These are phyloP conservation scores for Lodderomyces theae DNA, from an alignment of 1,139 yeast species.

Conservation along the genomic window DNA sequence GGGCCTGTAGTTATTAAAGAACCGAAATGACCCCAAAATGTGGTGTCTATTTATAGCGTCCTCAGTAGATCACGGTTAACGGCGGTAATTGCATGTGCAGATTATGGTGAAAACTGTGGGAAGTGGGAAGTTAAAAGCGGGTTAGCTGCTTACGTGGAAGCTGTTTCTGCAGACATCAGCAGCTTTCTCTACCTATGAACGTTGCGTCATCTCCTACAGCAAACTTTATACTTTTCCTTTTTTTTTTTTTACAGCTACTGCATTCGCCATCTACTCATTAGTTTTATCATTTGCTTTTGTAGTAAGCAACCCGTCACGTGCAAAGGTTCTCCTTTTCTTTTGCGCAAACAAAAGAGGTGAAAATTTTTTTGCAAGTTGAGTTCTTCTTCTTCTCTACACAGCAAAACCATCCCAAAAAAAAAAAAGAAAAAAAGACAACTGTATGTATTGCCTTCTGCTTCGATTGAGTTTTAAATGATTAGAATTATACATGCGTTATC, in stretches of 20 bases:
- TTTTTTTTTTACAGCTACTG: no score
- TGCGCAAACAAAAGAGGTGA: background rate
- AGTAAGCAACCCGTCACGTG: slow-evolving; percentile 1
- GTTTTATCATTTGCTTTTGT: no score
- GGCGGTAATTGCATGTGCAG: background rate
- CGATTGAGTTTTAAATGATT: slow-evolving; percentile 18
- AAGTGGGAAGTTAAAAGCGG: no score
- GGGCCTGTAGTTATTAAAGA: background rate
- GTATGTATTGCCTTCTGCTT: background rate
- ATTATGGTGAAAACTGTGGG: no score
- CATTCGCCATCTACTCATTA: no score
- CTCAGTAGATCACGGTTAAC: background rate
- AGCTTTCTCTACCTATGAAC: no score
- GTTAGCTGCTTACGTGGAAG: no score
- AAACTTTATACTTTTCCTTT: no score
- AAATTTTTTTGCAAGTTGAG: background rate
- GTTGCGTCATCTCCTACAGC: no score
- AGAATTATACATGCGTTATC: slow-evolving; percentile 39
- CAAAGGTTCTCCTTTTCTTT: no score
- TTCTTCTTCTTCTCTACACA: background rate
- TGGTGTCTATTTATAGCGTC: background rate
- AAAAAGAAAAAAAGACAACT: no score
- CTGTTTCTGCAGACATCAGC: no score
- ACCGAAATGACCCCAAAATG: background rate
- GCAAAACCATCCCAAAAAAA: background rate